Evolutionary conservation across 2,329 filamentous ascomycete species (phyloP).

Genomic region (Verticillium nonalfalfae): DNA sequence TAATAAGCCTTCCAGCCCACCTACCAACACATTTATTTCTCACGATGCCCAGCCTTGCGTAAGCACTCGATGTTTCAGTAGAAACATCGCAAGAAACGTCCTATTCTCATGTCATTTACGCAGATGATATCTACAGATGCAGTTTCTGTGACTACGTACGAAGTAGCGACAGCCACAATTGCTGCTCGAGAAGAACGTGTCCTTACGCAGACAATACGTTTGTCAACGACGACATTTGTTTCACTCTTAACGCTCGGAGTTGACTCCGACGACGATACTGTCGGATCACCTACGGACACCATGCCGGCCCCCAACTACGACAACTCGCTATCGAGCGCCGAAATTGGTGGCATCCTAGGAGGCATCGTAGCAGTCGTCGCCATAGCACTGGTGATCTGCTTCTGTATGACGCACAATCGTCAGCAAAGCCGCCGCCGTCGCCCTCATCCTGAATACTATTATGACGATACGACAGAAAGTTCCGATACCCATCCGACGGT

Average conservation of each 20-base stretch:
- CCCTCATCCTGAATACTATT: not conserved
- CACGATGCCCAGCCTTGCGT: not conserved
- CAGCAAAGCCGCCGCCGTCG: not conserved
- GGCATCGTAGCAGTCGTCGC: constrained; percentile 29
- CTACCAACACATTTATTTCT: constrained; percentile 11
- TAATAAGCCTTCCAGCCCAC: not conserved
- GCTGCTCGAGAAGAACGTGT: not conserved
- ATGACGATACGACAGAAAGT: constrained; percentile 1
- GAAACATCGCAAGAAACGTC: not conserved
- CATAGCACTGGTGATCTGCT: constrained; percentile 23
- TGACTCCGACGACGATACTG: constrained; percentile 7
- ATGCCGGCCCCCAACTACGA: not conserved
- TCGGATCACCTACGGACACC: constrained; percentile 5
- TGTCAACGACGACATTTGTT: constrained; percentile 27
- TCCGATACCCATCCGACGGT: not conserved
- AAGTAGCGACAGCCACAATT: not conserved
- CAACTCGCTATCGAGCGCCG: constrained; percentile 22
- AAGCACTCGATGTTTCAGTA: not conserved
- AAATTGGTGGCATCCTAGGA: constrained; percentile 35
- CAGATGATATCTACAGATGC: not conserved
- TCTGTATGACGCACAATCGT: constrained; percentile 16
- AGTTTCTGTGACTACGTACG: not conserved
- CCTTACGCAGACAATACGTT: constrained; percentile 28
- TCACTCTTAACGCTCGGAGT: constrained; percentile 24
- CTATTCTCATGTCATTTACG: not conserved